These are phyloP conservation scores for Kazachstania sp. DNA, from an alignment of 1,139 yeast genomes.

Conservation along the genomic window DNA sequence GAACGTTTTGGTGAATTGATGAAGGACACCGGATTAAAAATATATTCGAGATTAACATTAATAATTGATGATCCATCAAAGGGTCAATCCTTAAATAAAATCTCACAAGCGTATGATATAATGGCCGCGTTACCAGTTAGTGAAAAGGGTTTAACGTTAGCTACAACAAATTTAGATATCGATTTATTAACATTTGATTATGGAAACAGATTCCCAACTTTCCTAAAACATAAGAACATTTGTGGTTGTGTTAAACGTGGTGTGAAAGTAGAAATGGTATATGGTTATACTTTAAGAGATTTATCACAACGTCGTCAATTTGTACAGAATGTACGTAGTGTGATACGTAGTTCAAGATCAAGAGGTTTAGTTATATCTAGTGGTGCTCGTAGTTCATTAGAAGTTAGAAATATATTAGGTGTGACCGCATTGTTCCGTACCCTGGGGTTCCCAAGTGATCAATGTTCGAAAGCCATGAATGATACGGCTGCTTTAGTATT, in stretches of 20 bases:
- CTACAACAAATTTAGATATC: conserved; percentile 54
- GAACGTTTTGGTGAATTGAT: conserved; percentile 24
- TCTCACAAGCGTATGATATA: conserved; percentile 61
- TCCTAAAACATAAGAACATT: conserved; percentile 72
- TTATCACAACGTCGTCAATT: conserved; percentile 45
- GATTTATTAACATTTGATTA: conserved; percentile 74
- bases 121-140: conserved; percentile 73
- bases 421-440: conserved; percentile 56
- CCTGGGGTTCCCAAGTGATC: conserved; percentile 49
- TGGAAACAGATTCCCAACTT: conserved; percentile 59
- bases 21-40: conserved; percentile 37
- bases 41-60: conserved; percentile 69
- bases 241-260: conserved; percentile 77
- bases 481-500: conserved; percentile 56
- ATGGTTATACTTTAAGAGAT: conserved; percentile 45
- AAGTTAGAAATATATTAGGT: conserved; percentile 59
- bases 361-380: conserved; percentile 73
- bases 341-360: conserved; percentile 74
- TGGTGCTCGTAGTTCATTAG: conserved; percentile 56
- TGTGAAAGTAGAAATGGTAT: conserved; percentile 69
- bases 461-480: conserved; percentile 53
- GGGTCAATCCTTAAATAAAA: conserved; percentile 58
- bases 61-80: conserved; percentile 70
- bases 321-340: conserved; percentile 62
- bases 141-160: conserved; percentile 70